Evolutionary conservation across 1,139 yeast genomes (phyloP), one percentile per base, ranked within the genome.

Genomic region (Pichia norvegensis): DNA sequence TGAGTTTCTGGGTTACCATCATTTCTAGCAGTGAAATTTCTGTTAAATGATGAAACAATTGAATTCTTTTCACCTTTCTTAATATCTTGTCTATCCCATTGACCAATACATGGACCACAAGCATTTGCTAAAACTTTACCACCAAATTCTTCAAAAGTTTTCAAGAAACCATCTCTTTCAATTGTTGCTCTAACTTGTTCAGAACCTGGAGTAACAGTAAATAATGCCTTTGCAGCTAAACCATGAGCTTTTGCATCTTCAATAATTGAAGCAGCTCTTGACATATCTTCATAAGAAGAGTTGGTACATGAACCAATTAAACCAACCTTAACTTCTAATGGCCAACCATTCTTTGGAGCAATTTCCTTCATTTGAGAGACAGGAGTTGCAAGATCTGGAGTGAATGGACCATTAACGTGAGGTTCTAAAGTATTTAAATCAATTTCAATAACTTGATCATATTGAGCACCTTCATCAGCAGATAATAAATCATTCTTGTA

Each of bases 91-190:
- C 98, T 86, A 69, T 92, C 97, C 98, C 98, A 92, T 79, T 92
- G 98, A 69, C 98, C 98, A 66, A 92, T 92, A 80, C 98, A 90
- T 70, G 98, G 98, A 69, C 98, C 98, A 79, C 98, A 90, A 55
- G 98, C 98, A 68, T 92, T 92, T 58, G 98, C 97, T 70, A 92
- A 77, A 53, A 92, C 96, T 54, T 83, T 76, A 73, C 95, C 97
- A 64, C 97, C 97, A 59, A 84, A 85, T 65, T 86, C 94, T 68
- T 82, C 80, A 72, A 92, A 88, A 60, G 90, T 83, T 65, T 84
- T 73, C 62, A 90, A 78, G 73, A 84, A 90, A 63, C 97, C 97
- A 68, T 92, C 98, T 74, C 97, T 85, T 65, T 83, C 96, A 67
- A 92, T 88, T 59, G 97, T 92, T 58, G 97, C 97, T 76, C 98